phyloP scores from a whole-genome alignment of 1,284 basidiomycete genomes.

The Rhizoctonia solani region DNA sequence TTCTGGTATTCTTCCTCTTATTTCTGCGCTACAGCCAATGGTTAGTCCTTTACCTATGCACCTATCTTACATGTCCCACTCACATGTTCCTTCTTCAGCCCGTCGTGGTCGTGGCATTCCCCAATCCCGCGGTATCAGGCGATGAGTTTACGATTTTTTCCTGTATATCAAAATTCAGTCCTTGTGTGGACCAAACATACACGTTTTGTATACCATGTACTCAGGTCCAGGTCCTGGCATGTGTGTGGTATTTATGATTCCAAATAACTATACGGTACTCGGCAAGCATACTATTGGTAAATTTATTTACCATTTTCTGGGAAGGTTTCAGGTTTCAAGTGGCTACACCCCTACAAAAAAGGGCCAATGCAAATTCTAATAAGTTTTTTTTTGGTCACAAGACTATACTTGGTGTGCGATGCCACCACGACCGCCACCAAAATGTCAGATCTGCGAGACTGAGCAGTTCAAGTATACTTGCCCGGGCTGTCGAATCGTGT shows the following conservation, averaged over 20 bases:
- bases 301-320: not conserved
- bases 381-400: too few species aligned
- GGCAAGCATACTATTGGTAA: not conserved
- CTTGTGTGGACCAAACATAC: not conserved
- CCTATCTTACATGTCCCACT: too few species aligned
- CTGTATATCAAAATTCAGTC: not conserved
- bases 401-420: not conserved
- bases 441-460: conserved; percentile 37
- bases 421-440: conserved; percentile 29
- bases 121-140: conserved; percentile 64
- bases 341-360: too few species aligned
- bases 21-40: conserved; percentile 70
- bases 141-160: conserved; percentile 50
- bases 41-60: conserved; percentile 53
- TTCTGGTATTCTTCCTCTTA: conserved; percentile 36
- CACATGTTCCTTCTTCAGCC: conserved; percentile 52
- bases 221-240: not conserved
- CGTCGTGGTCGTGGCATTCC: conserved; percentile 82
- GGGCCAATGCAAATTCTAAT: too few species aligned
- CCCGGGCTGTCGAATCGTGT: conserved; percentile 34
- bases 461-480: conserved; percentile 38
- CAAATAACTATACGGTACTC: not conserved
- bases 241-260: conserved; percentile 1
- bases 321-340: too few species aligned
- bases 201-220: conserved; percentile 1